Percentiles rank a stretch among this genome's conserved stretches.
Evolutionary conservation across 768 basidiomycete genomes (phyloP).

Genomic region (Lactarius psammicola): DNA sequence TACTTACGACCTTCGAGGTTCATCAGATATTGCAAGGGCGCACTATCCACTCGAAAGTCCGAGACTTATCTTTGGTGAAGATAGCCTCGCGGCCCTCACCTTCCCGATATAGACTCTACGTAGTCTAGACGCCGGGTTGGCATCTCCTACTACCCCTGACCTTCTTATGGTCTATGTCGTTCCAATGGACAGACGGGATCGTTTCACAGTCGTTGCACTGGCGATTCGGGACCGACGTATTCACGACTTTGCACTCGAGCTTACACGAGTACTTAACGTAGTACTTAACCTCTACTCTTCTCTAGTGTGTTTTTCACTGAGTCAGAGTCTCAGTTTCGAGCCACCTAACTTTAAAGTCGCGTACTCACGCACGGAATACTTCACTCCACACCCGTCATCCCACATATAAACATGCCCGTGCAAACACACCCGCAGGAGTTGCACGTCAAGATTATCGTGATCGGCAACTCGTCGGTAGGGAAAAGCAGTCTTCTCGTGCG

Average conservation of each 20-base stretch:
- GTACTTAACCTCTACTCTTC: slow-evolving; percentile 2
- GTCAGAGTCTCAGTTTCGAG: not conserved
- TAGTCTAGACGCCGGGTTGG: not conserved
- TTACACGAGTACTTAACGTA: slow-evolving; percentile 6
- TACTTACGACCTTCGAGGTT: not conserved
- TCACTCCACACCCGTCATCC: not conserved
- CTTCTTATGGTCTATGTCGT: slow-evolving; percentile 1
- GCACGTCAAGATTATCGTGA: slow-evolving; percentile 79
- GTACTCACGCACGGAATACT: not conserved
- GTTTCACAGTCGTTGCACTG: slow-evolving; percentile 6
- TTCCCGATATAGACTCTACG: not conserved
- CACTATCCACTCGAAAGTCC: not conserved
- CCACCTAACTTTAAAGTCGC: not conserved
- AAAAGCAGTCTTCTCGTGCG: slow-evolving; percentile 86
- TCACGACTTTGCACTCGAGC: not conserved
- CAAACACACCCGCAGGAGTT: slow-evolving; percentile 31
- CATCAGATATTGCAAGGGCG: too few relatives aligned
- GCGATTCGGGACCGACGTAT: slow-evolving; percentile 1
- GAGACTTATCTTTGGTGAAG: not conserved
- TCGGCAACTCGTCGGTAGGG: slow-evolving; percentile 87
- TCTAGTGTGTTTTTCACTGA: slow-evolving; percentile 1
- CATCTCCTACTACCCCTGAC: not conserved
- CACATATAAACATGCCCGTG: not conserved
- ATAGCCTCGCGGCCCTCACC: not conserved
- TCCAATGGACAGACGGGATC: not conserved